These are phyloP conservation scores for Pontederia crassipes DNA, from an alignment of 176 grass and related monocot species.

Conservation along the genomic window DNA sequence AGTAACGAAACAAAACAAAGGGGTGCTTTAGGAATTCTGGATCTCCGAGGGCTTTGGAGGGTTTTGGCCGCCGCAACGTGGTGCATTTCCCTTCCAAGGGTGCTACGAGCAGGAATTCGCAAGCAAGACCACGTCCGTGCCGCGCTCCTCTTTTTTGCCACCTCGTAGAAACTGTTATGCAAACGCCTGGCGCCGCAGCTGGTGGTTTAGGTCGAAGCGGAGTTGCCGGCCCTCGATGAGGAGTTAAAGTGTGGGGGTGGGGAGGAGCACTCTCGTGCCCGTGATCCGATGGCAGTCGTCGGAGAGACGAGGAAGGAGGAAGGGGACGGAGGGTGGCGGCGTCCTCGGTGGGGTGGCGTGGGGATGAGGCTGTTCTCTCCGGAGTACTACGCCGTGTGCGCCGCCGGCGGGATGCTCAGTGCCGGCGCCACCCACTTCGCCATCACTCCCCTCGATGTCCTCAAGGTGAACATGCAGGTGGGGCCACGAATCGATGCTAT, in stretches of 20 bases:
- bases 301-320: constrained; percentile 17
- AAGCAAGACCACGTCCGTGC: neutral
- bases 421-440: constrained; percentile 86
- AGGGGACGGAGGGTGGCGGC: constrained; percentile 7
- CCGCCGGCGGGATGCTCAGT: constrained; percentile 80
- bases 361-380: constrained; percentile 66
- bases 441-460: constrained; percentile 86
- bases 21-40: neutral
- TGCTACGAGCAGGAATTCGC: neutral
- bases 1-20: too few species aligned
- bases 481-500: neutral
- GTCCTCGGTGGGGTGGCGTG: neutral
- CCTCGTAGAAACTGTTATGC: neutral
- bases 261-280: too few species aligned
- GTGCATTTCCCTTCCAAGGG: neutral
- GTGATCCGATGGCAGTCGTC: too few species aligned
- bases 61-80: neutral
- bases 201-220: neutral
- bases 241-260: too few species aligned
- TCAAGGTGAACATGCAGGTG: constrained; percentile 99
- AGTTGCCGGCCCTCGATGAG: neutral
- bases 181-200: neutral
- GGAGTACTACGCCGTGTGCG: constrained; percentile 83
- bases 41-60: constrained; percentile 2
- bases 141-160: neutral